Percentiles rank a stretch among this genome's conserved stretches.
phyloP scores from a whole-genome alignment of 257 asterid genomes.

The Paulownia fortunei region DNA sequence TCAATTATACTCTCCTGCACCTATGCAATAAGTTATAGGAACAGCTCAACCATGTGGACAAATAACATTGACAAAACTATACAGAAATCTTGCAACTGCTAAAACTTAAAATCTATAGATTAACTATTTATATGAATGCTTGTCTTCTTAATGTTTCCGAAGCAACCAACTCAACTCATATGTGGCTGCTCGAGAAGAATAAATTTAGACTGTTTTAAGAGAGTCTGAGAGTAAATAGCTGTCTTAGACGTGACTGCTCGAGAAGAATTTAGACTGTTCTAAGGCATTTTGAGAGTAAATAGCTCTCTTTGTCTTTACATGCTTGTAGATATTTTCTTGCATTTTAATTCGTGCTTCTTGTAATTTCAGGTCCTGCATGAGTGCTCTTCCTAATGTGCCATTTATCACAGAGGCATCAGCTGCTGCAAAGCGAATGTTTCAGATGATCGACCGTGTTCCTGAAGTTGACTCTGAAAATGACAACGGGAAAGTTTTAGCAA shows the following conservation, averaged over 20 bases:
- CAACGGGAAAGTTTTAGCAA: constrained; percentile 27
- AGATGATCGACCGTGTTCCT: constrained; percentile 49
- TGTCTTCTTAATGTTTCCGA: neutral
- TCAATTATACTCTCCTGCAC: neutral
- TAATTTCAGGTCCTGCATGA: constrained; percentile 39
- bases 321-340: neutral
- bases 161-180: neutral
- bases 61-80: too few relatives aligned
- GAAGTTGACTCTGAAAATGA: constrained; percentile 35
- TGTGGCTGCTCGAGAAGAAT: too few relatives aligned
- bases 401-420: constrained; percentile 47
- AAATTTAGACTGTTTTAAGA: too few relatives aligned
- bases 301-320: neutral
- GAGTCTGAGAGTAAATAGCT: too few relatives aligned
- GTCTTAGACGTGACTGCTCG: too few relatives aligned
- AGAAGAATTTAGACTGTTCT: neutral
- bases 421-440: constrained; percentile 40
- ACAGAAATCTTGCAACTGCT: too few relatives aligned
- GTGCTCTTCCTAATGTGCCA: constrained; percentile 49
- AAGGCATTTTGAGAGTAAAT: neutral
- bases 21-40: neutral
- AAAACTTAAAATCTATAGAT: too few relatives aligned
- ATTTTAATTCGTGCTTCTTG: neutral
- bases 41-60: too few relatives aligned
- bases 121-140: neutral